Evolutionary conservation across 352 stramenopile genomes (phyloP).

Genomic region (Globisporangium paroecandrum): DNA sequence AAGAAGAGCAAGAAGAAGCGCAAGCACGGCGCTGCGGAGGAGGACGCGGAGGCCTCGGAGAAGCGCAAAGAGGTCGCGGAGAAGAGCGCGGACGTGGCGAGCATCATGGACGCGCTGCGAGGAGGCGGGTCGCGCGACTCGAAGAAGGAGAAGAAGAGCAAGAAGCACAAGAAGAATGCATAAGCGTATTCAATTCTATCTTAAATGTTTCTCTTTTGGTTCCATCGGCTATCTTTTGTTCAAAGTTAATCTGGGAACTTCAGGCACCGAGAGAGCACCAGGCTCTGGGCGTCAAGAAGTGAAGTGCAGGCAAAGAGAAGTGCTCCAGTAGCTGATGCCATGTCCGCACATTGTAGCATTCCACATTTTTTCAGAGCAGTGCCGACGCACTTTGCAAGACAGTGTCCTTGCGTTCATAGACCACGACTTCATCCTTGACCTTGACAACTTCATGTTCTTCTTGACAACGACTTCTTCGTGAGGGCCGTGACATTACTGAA

Average conservation of each 20-base stretch:
- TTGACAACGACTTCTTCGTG: too few species aligned
- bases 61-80: slow-evolving; percentile 28
- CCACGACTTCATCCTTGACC: too few species aligned
- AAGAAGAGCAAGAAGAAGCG: slow-evolving; percentile 40
- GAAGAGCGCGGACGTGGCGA: slow-evolving; percentile 49
- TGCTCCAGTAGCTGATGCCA: too few species aligned
- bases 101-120: slow-evolving; percentile 69
- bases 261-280: neutral
- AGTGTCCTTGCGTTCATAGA: too few species aligned
- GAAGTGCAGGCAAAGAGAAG: too few species aligned
- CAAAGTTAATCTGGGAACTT: neutral
- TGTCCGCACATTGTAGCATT: too few species aligned
- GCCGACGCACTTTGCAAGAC: too few species aligned
- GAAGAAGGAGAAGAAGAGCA: slow-evolving; percentile 38
- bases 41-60: slow-evolving; percentile 24
- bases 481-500: too few species aligned
- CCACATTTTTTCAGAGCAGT: too few species aligned
- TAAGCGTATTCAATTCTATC: slow-evolving; percentile 3
- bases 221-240: neutral
- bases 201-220: neutral
- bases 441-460: too few species aligned
- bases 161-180: slow-evolving; percentile 30
- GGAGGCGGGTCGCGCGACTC: slow-evolving; percentile 13
- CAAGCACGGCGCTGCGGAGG: slow-evolving; percentile 24
- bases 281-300: too few species aligned